phyloP scores from a whole-genome alignment of 345 rosid species.

The Bruguiera parviflora region DNA sequence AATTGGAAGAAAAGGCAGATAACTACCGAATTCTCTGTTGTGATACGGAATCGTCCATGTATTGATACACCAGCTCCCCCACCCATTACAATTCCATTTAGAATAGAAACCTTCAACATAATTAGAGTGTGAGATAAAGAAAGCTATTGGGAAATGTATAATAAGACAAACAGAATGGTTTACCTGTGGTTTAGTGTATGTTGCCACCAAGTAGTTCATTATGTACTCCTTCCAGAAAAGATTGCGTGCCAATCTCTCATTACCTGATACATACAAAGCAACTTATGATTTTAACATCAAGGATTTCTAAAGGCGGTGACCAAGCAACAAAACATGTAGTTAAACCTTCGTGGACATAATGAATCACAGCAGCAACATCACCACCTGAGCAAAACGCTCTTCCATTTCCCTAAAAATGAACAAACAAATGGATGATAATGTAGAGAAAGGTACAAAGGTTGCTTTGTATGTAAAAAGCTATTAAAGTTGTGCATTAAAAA shows the following conservation, averaged over 20 bases:
- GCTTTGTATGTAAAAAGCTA: too few species aligned
- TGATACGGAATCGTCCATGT: conserved; percentile 73
- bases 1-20: conserved; percentile 5
- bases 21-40: conserved; percentile 71
- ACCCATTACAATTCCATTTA: conserved; percentile 86
- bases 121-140: neutral
- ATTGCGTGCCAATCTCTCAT: conserved; percentile 52
- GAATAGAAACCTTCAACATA: conserved; percentile 58
- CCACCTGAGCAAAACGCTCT: conserved; percentile 89
- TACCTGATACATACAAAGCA: conserved; percentile 32
- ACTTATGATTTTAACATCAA: neutral
- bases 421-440: neutral
- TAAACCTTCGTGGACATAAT: conserved; percentile 39
- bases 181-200: conserved; percentile 72
- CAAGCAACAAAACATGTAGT: conserved; percentile 7
- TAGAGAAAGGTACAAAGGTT: too few species aligned
- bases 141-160: neutral
- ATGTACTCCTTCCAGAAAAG: conserved; percentile 46
- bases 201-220: conserved; percentile 65
- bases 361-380: conserved; percentile 61
- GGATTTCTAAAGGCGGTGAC: conserved; percentile 6
- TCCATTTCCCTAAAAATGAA: conserved; percentile 54
- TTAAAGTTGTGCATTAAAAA: too few species aligned
- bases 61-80: conserved; percentile 77
- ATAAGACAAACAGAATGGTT: neutral